Conservation (phyloP, 2,329 filamentous ascomycete species). For the Plectosphaerella sp. region DNA sequence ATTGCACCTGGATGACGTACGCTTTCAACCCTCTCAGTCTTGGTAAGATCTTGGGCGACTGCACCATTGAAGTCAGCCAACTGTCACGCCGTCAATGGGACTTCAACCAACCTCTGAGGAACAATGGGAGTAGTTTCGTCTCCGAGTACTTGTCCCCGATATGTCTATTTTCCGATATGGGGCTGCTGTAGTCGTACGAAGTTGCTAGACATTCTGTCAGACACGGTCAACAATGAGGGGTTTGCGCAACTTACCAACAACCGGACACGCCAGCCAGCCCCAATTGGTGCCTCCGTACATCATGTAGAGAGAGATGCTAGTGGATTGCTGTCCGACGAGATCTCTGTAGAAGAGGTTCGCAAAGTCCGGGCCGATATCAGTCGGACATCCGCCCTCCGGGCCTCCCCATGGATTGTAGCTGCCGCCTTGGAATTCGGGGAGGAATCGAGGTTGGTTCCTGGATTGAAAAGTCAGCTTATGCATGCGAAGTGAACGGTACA, state of each 20-base stretch:
- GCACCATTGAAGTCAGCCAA: not conserved
- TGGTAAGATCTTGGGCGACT: slow-evolving; percentile 50
- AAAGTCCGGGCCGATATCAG: slow-evolving; percentile 53
- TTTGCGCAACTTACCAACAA: slow-evolving; percentile 27
- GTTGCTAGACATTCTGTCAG: slow-evolving; percentile 60
- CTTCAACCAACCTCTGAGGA: slow-evolving; percentile 36
- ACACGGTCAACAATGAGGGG: slow-evolving; percentile 41
- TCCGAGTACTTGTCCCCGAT: slow-evolving; percentile 59
- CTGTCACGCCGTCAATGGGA: not conserved
- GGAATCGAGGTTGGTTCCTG: slow-evolving; percentile 43
- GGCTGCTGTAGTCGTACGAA: slow-evolving; percentile 58
- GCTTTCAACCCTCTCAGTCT: slow-evolving; percentile 43
- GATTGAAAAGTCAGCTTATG: not conserved
- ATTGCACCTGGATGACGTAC: slow-evolving; percentile 2
- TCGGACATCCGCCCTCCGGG: slow-evolving; percentile 48
- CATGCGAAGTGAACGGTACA: not conserved
- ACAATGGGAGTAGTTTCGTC: slow-evolving; percentile 57
- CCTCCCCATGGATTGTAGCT: slow-evolving; percentile 60
- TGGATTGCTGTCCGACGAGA: slow-evolving; percentile 55
- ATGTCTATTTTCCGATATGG: slow-evolving; percentile 53
- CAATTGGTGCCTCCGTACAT: slow-evolving; percentile 61
- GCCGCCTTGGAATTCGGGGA: slow-evolving; percentile 57
- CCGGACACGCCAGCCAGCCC: slow-evolving; percentile 53
- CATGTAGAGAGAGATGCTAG: slow-evolving; percentile 60
- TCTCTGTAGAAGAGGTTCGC: slow-evolving; percentile 62